phyloP scores from a whole-genome alignment of 257 asterid genomes.

The Pogostemon cablin region DNA sequence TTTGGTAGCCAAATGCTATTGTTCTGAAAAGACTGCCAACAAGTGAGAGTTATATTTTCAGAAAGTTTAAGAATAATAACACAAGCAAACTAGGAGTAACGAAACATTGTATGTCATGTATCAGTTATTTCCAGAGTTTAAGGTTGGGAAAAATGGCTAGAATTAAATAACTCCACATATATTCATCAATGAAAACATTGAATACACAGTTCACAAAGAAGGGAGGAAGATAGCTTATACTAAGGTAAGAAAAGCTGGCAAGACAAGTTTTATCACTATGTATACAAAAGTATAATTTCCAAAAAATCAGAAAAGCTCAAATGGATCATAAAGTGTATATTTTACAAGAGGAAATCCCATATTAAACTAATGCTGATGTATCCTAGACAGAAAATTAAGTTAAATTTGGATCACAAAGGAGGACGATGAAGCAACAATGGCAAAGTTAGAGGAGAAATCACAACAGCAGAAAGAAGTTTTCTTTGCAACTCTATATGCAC shows the following conservation, averaged over 20 bases:
- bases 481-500: neutral
- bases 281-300: neutral
- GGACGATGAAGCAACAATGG: slow-evolving; percentile 19
- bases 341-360: neutral
- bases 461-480: slow-evolving; percentile 1
- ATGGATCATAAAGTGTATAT: slow-evolving; percentile 1
- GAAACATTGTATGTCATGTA: slow-evolving; percentile 5
- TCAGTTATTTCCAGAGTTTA: slow-evolving; percentile 8
- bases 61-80: neutral
- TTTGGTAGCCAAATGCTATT: slow-evolving; percentile 47
- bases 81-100: slow-evolving; percentile 3
- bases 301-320: slow-evolving; percentile 6
- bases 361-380: neutral
- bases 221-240: neutral
- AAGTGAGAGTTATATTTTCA: slow-evolving; percentile 23
- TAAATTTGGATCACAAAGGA: slow-evolving; percentile 6
- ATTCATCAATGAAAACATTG: slow-evolving; percentile 9
- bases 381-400: slow-evolving; percentile 4
- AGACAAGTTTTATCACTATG: slow-evolving; percentile 13
- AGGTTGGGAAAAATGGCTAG: slow-evolving; percentile 20
- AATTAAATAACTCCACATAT: neutral
- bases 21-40: slow-evolving; percentile 54
- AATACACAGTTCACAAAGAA: slow-evolving; percentile 10
- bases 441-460: slow-evolving; percentile 15
- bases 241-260: slow-evolving; percentile 7